A percentile compares a stretch with the other conserved stretches of the same genome.
These are phyloP conservation scores for Tetrahymena malaccensis DNA, from an alignment of 73 alveolate genomes.

Conservation along the genomic window DNA sequence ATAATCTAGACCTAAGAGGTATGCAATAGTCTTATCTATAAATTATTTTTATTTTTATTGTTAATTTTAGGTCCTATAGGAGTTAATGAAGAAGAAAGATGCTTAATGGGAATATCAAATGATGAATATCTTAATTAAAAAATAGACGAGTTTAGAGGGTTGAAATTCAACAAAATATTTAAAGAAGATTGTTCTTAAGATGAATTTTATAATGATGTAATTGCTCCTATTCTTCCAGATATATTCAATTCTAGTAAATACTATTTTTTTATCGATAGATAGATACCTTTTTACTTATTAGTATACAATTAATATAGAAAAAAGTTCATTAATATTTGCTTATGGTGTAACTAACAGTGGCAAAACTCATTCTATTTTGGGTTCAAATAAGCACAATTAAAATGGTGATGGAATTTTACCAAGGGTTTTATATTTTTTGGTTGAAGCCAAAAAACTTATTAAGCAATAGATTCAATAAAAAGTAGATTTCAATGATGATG, in stretches of 20 bases:
- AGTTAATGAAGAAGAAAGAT: not conserved
- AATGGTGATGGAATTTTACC: slow-evolving; percentile 64
- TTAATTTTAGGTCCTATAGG: not conserved
- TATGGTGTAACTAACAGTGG: slow-evolving; percentile 99
- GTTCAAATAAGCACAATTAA: slow-evolving; percentile 18
- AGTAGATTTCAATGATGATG: slow-evolving; percentile 27
- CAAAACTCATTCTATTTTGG: slow-evolving; percentile 90
- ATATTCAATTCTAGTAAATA: not conserved
- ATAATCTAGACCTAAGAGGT: not conserved
- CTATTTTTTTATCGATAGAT: no score
- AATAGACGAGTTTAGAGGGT: not conserved
- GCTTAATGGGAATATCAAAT: not conserved
- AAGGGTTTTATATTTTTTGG: slow-evolving; percentile 29
- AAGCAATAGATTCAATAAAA: not conserved
- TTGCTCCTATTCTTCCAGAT: not conserved
- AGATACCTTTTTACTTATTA: not conserved
- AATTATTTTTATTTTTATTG: not conserved
- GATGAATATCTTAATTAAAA: not conserved
- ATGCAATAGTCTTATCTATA: not conserved
- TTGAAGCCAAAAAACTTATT: slow-evolving; percentile 19
- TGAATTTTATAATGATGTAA: not conserved
- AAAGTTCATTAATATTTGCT: slow-evolving; percentile 67
- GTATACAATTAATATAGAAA: not conserved
- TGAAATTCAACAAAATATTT: not conserved
- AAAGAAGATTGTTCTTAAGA: not conserved